A percentile compares a stretch with the other conserved stretches of the same genome.
Evolutionary conservation across 2,329 filamentous ascomycete genomes (phyloP).

Genomic region (Macrophomina phaseolina): DNA sequence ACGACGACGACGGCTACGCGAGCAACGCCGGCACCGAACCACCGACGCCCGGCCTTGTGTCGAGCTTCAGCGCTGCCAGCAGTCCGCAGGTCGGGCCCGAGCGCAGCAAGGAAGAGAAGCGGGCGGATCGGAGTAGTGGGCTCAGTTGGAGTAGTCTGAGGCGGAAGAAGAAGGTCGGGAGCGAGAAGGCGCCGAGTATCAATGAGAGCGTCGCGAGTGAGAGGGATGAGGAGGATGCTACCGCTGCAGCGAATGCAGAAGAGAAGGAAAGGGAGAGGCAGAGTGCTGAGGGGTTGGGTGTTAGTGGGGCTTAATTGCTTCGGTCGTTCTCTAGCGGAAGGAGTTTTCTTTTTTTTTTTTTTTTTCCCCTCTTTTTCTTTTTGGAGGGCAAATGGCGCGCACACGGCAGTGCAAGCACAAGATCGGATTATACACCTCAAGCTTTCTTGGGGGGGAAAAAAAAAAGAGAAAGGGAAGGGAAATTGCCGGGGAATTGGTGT

Average conservation of each 20-base stretch:
- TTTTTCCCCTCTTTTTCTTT: too few relatives aligned
- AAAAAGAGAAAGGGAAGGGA: too few relatives aligned
- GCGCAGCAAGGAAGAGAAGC: conserved; percentile 33
- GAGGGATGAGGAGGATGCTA: conserved; percentile 7
- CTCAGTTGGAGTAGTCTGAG: conserved; percentile 54
- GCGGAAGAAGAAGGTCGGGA: conserved; percentile 43
- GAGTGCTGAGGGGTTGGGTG: conserved; percentile 8
- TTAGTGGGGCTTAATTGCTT: neutral
- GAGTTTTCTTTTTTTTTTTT: neutral
- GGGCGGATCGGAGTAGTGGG: conserved; percentile 44
- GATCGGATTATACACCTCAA: too few relatives aligned
- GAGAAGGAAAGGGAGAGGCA: neutral
- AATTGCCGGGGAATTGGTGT: too few relatives aligned
- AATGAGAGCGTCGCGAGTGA: conserved; percentile 48
- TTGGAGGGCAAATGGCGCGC: too few relatives aligned
- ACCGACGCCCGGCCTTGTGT: conserved; percentile 37
- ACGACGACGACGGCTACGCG: conserved; percentile 42
- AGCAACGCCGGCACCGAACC: conserved; percentile 29
- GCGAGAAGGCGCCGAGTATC: conserved; percentile 53
- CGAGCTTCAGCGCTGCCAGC: conserved; percentile 33
- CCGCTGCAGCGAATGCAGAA: neutral
- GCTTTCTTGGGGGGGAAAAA: too few relatives aligned
- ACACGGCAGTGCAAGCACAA: too few relatives aligned
- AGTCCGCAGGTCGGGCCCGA: conserved; percentile 44
- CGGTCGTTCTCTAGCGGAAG: neutral